These are phyloP conservation scores for Rhododendron vialii DNA, from an alignment of 148 eudicot species.

Conservation along the genomic window DNA sequence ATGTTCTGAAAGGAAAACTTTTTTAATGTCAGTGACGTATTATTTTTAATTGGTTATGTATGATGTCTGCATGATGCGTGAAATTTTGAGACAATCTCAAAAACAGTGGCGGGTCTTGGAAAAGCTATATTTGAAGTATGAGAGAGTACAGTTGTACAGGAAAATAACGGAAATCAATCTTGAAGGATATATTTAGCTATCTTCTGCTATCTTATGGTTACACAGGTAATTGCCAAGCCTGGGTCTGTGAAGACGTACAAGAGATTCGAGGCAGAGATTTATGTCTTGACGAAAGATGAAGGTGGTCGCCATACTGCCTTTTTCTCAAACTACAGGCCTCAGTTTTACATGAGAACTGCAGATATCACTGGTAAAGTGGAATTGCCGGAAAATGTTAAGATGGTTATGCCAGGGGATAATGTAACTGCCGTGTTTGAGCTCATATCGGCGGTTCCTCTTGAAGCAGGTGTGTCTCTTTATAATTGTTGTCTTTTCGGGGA, in stretches of 20 bases:
- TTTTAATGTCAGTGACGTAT: not conserved
- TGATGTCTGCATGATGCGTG: not conserved
- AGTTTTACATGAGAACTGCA: conserved; percentile 89
- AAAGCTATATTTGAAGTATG: not conserved
- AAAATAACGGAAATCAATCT: not conserved
- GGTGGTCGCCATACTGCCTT: conserved; percentile 96
- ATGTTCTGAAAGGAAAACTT: not conserved
- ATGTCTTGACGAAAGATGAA: conserved; percentile 92
- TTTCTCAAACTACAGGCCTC: conserved; percentile 80
- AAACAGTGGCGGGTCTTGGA: not conserved
- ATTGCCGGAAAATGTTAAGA: conserved; percentile 90
- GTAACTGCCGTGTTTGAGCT: conserved; percentile 94
- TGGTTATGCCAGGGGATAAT: conserved; percentile 99
- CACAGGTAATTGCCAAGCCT: conserved; percentile 90
- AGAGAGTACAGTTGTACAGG: not conserved
- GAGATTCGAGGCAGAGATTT: conserved; percentile 86
- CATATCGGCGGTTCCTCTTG: conserved; percentile 72
- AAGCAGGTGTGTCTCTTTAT: conserved; percentile 50
- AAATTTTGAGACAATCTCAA: not conserved
- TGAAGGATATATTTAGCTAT: conserved; percentile 2
- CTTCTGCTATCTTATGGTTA: not conserved
- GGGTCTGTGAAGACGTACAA: conserved; percentile 69
- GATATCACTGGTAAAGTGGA: conserved; percentile 86
- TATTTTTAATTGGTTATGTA: not conserved
- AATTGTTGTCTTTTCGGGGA: not conserved